Conservation (phyloP, 2,329 filamentous ascomycete genomes). For the Microsporum ferrugineum region DNA sequence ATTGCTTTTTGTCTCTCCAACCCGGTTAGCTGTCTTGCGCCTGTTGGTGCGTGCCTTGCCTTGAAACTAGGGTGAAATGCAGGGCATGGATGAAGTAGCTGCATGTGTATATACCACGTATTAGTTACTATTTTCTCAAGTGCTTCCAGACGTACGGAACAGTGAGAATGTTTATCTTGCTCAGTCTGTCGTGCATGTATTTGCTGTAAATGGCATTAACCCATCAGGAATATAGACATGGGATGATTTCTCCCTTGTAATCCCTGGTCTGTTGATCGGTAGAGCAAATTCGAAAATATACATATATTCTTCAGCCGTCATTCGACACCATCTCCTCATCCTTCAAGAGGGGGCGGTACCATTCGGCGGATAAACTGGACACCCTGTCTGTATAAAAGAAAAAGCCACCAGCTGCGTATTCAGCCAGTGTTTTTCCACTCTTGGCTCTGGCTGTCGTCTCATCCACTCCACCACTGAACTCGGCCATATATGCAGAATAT, state of each 20-base stretch:
- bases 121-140: not conserved
- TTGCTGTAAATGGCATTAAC: not conserved
- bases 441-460: not conserved
- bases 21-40: not conserved
- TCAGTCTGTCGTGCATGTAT: not conserved
- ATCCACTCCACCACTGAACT: not conserved
- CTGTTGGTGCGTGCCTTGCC: not conserved
- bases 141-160: not conserved
- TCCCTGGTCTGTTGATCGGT: not conserved
- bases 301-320: not conserved
- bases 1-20: not conserved
- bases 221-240: not conserved
- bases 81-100: not conserved
- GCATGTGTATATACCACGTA: not conserved
- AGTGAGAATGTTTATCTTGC: not conserved
- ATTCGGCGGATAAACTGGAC: not conserved
- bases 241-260: not conserved
- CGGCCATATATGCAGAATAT: not conserved
- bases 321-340: not conserved
- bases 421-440: not conserved
- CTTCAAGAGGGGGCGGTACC: not conserved
- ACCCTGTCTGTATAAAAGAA: not conserved
- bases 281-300: not conserved
- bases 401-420: not conserved
- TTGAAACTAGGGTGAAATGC: slow-evolving; percentile 1